Evolutionary conservation across 257 asterid species (phyloP).

Genomic region (Solanum tacnaense): DNA sequence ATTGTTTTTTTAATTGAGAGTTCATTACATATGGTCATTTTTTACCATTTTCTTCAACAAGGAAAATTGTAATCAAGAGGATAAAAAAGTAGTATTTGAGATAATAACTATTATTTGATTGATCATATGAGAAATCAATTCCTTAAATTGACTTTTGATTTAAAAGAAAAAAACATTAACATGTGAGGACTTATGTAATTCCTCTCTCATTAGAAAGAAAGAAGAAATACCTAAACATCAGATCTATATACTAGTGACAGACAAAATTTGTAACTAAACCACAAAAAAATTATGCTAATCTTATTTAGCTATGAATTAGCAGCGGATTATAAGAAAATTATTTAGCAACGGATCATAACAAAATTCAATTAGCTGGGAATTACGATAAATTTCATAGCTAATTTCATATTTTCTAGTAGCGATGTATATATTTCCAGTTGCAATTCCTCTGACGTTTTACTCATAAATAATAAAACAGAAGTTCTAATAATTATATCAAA

Average conservation of each 20-base stretch:
- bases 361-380: accelerated
- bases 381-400: neutral
- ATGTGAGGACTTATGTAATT: neutral
- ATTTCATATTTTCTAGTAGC: neutral
- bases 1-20: neutral
- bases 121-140: neutral
- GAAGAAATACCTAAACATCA: neutral
- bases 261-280: neutral
- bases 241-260: neutral
- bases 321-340: neutral
- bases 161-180: neutral
- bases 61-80: neutral
- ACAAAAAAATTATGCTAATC: neutral
- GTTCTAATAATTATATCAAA: neutral
- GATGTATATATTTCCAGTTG: neutral
- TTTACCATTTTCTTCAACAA: neutral
- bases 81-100: neutral
- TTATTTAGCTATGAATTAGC: neutral
- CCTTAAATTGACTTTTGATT: neutral
- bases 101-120: neutral
- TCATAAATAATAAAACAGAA: neutral
- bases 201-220: neutral
- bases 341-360: neutral
- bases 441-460: neutral
- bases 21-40: neutral